Conservation (phyloP, 2,329 filamentous ascomycete genomes). For the Apiospora phragmitis region DNA sequence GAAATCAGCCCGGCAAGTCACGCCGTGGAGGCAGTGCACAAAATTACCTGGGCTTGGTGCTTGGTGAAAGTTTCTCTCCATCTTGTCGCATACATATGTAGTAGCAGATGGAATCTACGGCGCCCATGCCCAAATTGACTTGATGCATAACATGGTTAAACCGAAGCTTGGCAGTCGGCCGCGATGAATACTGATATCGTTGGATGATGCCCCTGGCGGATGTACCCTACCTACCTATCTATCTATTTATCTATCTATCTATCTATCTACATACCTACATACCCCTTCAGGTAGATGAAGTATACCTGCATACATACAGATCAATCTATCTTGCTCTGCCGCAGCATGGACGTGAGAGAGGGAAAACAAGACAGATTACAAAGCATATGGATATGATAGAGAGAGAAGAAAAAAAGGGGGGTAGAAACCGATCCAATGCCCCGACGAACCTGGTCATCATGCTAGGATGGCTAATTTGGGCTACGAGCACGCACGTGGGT, state of each 20-base stretch:
- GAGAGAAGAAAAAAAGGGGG: not conserved
- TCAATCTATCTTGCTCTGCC: not conserved
- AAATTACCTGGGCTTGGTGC: not conserved
- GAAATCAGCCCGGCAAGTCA: not conserved
- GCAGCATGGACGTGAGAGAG: not conserved
- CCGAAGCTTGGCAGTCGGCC: not conserved
- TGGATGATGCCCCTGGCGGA: not conserved
- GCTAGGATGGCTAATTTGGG: not conserved
- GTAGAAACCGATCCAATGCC: not conserved
- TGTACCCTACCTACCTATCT: not conserved
- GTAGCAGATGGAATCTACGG: constrained; percentile 4
- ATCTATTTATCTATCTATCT: not conserved
- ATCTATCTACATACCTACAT: not conserved
- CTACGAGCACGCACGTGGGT: not conserved
- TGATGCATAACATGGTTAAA: not conserved
- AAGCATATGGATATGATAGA: not conserved
- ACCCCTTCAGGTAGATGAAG: not conserved
- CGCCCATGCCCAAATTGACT: not conserved
- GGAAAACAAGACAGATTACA: too few species aligned
- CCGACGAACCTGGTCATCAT: not conserved
- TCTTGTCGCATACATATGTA: not conserved
- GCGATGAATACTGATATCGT: not conserved
- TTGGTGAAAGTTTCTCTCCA: not conserved
- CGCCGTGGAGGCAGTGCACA: not conserved
- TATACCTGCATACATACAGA: not conserved